Base-by-base conservation (phyloP, 2,329 filamentous ascomycete genomes). In the Fusarium cyanostomum region DNA sequence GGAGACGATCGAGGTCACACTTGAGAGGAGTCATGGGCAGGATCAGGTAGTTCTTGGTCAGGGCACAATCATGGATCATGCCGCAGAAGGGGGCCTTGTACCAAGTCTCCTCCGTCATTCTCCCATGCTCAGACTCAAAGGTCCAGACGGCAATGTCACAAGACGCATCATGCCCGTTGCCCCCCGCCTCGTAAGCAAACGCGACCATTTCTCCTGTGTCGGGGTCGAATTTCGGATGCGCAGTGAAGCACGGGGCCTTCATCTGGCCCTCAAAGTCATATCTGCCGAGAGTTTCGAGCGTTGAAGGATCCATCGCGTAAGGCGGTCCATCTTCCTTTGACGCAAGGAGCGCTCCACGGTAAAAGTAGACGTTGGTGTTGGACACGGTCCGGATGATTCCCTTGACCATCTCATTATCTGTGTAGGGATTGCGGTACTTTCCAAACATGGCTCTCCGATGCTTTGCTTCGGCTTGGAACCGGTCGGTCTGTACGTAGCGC, bases 301-400 rank as follows among this genome's bases (percentile, higher is more conserved):
- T 62, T 1, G 33, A 12, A 13, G 59, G 59, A 5, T 62, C 58
- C 52, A 62, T 52, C 1, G 43, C 52, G 3, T 44, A 60, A 5
- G 59, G 42, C 0, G 48, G 59, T 0, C 48, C 58, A 2, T 62
- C 59, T 18, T 62, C 59, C 4, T 62, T 62, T 0, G 55, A 49
- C 8, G 59, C 59, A 0, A 62, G 33, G 3, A 62, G 45, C 18
- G 52, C 48, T 3, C 55, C 50, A 13, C 50, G 8, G 33, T 38
- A 59, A 9, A 49, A 62, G 26, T 35, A 48, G 7, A 62, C 61
- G 13, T 57, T 54, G 3, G 59, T 62, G 33, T 62, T 62, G 4
- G 59, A 46, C 8, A 51, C 24, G 1, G 59, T 62, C 27, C 55
- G 30, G 8, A 62, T 21, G 10, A 57, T 49, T 0, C 42, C 50